Conservation (phyloP, 176 grass and related monocot species). For the Panicum miliaceum region DNA sequence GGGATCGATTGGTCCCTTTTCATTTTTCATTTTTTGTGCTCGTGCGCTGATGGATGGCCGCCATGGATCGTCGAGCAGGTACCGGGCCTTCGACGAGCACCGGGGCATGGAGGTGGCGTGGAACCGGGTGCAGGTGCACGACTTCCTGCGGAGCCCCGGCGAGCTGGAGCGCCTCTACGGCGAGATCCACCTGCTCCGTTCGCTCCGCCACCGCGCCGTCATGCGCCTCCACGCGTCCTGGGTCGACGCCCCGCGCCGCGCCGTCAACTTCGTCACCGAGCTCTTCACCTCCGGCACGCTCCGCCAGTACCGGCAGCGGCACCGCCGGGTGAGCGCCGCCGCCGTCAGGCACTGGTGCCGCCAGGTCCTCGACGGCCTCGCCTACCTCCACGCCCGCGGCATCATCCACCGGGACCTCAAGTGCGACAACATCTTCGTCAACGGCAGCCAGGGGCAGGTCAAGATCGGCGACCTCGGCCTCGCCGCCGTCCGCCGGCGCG, state of each 20-base stretch:
- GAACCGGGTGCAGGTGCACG: slow-evolving; percentile 64
- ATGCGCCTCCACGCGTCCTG: slow-evolving; percentile 70
- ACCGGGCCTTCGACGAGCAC: slow-evolving; percentile 72
- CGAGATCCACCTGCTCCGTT: slow-evolving; percentile 77
- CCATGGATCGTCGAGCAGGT: slow-evolving; percentile 40
- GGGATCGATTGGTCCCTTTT: too few relatives aligned
- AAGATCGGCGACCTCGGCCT: slow-evolving; percentile 95
- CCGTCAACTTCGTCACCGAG: slow-evolving; percentile 75
- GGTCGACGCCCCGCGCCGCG: slow-evolving; percentile 44
- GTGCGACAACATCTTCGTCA: slow-evolving; percentile 93
- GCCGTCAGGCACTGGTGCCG: slow-evolving; percentile 75
- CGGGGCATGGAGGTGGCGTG: slow-evolving; percentile 72
- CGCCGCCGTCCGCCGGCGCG: slow-evolving; percentile 51
- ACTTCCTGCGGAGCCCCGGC: slow-evolving; percentile 52
- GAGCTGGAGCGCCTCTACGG: slow-evolving; percentile 65
- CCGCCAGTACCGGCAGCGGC: slow-evolving; percentile 57
- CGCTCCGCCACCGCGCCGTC: slow-evolving; percentile 60
- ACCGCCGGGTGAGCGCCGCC: slow-evolving; percentile 49
- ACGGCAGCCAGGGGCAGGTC: slow-evolving; percentile 80
- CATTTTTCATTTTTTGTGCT: neutral
- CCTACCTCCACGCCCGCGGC: slow-evolving; percentile 65
- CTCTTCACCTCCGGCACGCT: slow-evolving; percentile 84
- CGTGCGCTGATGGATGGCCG: too few relatives aligned
- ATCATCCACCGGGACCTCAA: slow-evolving; percentile 91
- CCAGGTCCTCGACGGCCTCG: slow-evolving; percentile 71